Conservation (phyloP, 495 filamentous ascomycete genomes). For the Polyplosphaeria fusca region DNA sequence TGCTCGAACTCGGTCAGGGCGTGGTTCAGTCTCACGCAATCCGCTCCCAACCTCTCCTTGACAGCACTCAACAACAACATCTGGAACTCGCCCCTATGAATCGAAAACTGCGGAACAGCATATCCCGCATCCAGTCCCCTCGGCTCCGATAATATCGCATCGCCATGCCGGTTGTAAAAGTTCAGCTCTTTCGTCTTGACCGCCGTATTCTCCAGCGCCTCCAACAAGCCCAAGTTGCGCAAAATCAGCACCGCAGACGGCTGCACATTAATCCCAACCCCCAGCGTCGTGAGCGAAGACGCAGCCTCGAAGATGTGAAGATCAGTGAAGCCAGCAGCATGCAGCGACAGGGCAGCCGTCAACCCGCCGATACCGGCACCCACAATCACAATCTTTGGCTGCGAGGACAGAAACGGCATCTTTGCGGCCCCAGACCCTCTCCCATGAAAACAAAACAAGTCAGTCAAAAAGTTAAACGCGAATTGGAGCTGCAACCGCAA, state of each 20-base stretch:
- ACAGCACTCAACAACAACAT: slow-evolving; percentile 14
- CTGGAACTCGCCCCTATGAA: slow-evolving; percentile 19
- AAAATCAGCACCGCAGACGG: slow-evolving; percentile 24
- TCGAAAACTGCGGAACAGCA: slow-evolving; percentile 14
- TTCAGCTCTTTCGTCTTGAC: slow-evolving; percentile 25
- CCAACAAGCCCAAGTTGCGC: slow-evolving; percentile 23
- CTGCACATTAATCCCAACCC: slow-evolving; percentile 30
- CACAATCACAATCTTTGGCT: slow-evolving; percentile 19
- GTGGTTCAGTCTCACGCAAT: slow-evolving; percentile 1
- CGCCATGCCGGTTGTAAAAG: slow-evolving; percentile 26
- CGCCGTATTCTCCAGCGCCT: slow-evolving; percentile 6
- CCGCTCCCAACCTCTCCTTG: slow-evolving; percentile 10
- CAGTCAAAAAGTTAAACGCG: too few species aligned
- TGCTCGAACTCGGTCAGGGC: slow-evolving; percentile 6
- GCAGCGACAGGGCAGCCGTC: slow-evolving; percentile 15
- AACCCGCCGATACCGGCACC: slow-evolving; percentile 29
- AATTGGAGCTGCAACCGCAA: too few species aligned
- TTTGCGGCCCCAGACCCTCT: background rate
- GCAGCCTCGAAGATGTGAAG: slow-evolving; percentile 24
- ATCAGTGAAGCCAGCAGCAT: slow-evolving; percentile 18
- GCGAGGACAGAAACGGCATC: background rate
- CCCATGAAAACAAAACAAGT: too few species aligned
- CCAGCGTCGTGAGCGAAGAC: slow-evolving; percentile 10
- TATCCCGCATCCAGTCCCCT: slow-evolving; percentile 12
- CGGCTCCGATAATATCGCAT: slow-evolving; percentile 21